Evolutionary conservation across 2,329 filamentous ascomycete species (phyloP), one percentile per base, ranked within the genome.

Genomic region (Colletotrichum orchidophilum): DNA sequence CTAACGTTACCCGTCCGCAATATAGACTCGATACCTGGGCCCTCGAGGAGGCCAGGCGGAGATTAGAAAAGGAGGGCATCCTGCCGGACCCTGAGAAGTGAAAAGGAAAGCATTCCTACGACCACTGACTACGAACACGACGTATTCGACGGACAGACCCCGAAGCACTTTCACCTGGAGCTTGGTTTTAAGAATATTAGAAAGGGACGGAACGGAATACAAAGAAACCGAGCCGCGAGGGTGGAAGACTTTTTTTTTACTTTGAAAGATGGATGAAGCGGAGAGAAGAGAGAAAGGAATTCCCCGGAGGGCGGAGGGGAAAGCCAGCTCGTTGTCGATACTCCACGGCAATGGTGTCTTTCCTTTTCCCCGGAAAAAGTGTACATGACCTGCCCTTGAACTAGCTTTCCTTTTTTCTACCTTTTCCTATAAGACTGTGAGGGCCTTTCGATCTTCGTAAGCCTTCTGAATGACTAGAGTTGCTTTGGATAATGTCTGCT

Each of bases 21-120:
- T 69, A 72, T 78, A 99, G 96, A 83, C 98, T 99, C 90, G 96
- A 98, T 87, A 98, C 96, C 66, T 99, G 96, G 96, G 96, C 96
- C 74, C 91, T 99, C 53, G 96, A 99, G 85, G 96, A 99, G 86
- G 96, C 96, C 63, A 90, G 96, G 80, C 90, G 96, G 86, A 90
- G 96, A 86, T 91, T 99, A 88, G 96, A 99, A 86, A 93, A 91
- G 72, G 96, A 99, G 87, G 96, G 96, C 71, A 95, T 98, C 80
- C 85, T 98, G 79, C 90, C 94, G 79, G 96, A 98, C 78, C 92
- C 93, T 50, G 83, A 85, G 75, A 83, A 88, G 70, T 73, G 71
- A 87, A 91, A 81, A 88, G 89, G 85, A 81, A 76, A 83, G 64
- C 82, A 13, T 49, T 52, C 5, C 46, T 52, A 49, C 29, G 46